Percentiles rank a stretch among this genome's conserved stretches.
Evolutionary conservation across 2,329 filamentous ascomycete species (phyloP).

Genomic region (Myriosclerotinia scirpicola): DNA sequence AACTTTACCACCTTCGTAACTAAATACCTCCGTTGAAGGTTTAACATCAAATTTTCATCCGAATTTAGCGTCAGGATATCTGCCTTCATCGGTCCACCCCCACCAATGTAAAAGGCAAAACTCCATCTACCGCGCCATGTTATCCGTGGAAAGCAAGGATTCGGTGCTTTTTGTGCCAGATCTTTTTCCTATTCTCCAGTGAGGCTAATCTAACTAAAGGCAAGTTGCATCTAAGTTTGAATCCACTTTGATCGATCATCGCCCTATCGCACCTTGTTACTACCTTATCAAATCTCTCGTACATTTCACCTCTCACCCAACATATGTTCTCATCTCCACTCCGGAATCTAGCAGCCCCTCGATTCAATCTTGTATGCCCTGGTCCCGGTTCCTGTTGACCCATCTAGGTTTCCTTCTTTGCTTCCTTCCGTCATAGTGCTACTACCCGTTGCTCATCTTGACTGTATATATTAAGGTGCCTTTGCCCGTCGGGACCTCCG

Average conservation of each 20-base stretch:
- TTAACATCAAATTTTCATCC: constrained; percentile 1
- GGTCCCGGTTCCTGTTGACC: constrained; percentile 14
- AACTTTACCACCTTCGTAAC: neutral
- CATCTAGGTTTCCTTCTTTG: constrained; percentile 10
- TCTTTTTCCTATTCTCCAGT: constrained; percentile 19
- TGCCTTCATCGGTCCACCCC: constrained; percentile 19
- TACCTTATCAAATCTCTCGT: constrained; percentile 10
- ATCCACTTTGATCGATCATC: constrained; percentile 17
- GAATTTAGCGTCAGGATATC: constrained; percentile 11
- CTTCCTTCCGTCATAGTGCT: constrained; percentile 20
- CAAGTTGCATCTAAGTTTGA: constrained; percentile 18
- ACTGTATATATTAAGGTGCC: constrained; percentile 16
- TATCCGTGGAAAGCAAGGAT: constrained; percentile 19
- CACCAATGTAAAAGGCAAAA: constrained; percentile 10
- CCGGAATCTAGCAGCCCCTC: constrained; percentile 11
- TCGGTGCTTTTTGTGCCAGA: constrained; percentile 6
- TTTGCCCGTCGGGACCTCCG: constrained; percentile 2
- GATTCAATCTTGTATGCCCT: constrained; percentile 21
- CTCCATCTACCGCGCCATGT: constrained; percentile 3
- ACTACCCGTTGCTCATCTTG: constrained; percentile 19
- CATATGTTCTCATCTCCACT: constrained; percentile 23
- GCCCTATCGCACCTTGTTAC: constrained; percentile 22
- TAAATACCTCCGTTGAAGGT: constrained; percentile 7
- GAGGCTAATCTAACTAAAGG: constrained; percentile 19
- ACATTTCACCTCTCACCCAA: constrained; percentile 19